Base-by-base conservation (phyloP, 345 rosid species). In the Aurinia saxatilis region DNA sequence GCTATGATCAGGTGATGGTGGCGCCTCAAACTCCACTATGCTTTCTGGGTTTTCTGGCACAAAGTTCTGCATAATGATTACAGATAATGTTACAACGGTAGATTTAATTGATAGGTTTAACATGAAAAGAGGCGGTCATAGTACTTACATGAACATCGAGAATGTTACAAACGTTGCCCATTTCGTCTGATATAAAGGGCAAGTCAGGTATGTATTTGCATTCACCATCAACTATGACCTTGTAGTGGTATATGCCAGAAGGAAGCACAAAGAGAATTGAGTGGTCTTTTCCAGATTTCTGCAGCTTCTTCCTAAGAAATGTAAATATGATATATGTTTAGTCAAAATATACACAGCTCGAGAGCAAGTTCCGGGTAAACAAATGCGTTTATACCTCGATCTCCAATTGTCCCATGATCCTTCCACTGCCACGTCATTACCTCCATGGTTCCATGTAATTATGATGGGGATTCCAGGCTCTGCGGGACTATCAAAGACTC, bases 361-460 rank as follows among this genome's bases (percentile, higher is more conserved):
- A 5, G 19, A 57, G 49, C 10, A 42, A 34, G 36, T 7, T 50
- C 30, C 23, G 2, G 10, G 49, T 14, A 25, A 23, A 19, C 11
- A 17, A 16, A 52, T 44, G 14, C 52, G 50, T 46, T 35, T 66
- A 6, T 56, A 86, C 99, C 83, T 87, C 37, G 96, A 80, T 46
- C 57, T 76, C 88, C 97, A 90, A 41, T 80, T 83, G 75, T 93
- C 97, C 99, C 97, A 87, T 33, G 97, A 90, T 51, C 99, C 99
- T 80, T 85, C 89, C 31, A 93, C 87, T 3, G 75, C 76, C 44
- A 93, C 99, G 25, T 87, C 88, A 71, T 74, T 80, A 47, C 99
- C 99, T 56, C 96, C 99, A 65, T 77, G 77, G 67, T 70, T 84
- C 99, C 99, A 93, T 41, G 88, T 84, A 66, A 93, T 81, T 34